A percentile compares a stretch with the other conserved stretches of the same genome.
Evolutionary conservation across 495 filamentous ascomycete species (phyloP).

Genomic region (Collariella sp.): DNA sequence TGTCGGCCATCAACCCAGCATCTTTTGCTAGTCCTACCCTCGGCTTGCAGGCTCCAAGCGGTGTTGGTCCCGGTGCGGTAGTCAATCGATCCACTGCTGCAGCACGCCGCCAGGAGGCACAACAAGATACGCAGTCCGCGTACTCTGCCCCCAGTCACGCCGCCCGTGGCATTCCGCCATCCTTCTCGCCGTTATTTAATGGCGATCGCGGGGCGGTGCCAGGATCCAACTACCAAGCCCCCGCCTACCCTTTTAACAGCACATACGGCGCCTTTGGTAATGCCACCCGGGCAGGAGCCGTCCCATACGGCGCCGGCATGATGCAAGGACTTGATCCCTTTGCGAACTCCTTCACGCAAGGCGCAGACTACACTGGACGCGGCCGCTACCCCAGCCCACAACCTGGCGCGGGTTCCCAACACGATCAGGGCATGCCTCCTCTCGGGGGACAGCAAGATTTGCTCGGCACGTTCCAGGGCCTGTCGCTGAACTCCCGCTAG

Average conservation of each 20-base stretch:
- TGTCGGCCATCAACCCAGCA: conserved; percentile 97
- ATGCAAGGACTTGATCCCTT: conserved; percentile 38
- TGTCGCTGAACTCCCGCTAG: conserved; percentile 45
- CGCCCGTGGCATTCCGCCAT: conserved; percentile 31
- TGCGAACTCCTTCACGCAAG: conserved; percentile 32
- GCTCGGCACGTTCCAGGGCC: conserved; percentile 43
- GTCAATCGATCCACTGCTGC: conserved; percentile 32
- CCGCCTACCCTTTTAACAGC: conserved; percentile 32
- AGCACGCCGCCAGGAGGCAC: conserved; percentile 41
- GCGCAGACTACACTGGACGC: conserved; percentile 35
- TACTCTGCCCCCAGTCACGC: conserved; percentile 31
- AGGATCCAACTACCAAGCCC: conserved; percentile 27
- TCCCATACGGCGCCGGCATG: conserved; percentile 28
- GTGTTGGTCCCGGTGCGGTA: conserved; percentile 54
- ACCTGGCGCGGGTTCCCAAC: conserved; percentile 22
- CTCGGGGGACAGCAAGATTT: conserved; percentile 36
- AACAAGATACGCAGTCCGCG: conserved; percentile 34
- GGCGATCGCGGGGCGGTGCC: conserved; percentile 29
- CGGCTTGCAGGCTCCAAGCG: conserved; percentile 58
- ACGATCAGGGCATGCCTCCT: conserved; percentile 29
- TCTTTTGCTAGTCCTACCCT: conserved; percentile 82
- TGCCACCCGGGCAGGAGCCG: conserved; percentile 29
- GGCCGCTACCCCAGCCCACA: conserved; percentile 38
- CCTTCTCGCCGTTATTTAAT: conserved; percentile 30
- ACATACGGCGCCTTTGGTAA: conserved; percentile 39